These are phyloP conservation scores for Globisporangium spinosum DNA, from an alignment of 352 stramenopile species.

Conservation along the genomic window DNA sequence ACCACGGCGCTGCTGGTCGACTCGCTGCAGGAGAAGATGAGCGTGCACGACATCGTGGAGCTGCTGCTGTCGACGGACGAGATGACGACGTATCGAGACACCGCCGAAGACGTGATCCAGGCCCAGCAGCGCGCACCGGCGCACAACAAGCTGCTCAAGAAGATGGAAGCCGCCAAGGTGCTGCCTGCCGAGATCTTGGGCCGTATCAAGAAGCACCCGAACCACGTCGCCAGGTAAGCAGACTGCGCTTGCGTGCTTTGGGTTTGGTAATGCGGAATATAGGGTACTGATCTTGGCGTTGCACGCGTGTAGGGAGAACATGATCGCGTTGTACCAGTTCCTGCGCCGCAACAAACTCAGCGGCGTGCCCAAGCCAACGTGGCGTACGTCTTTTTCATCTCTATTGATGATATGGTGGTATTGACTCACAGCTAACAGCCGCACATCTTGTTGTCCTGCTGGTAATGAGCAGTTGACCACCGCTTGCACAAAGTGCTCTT, in stretches of 20 bases:
- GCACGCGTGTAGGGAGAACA: conserved; percentile 48
- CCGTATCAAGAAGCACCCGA: conserved; percentile 76
- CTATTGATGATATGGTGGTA: background rate
- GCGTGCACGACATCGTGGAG: conserved; percentile 77
- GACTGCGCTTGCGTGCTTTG: background rate
- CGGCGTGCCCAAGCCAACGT: conserved; percentile 60
- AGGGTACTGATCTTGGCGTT: background rate
- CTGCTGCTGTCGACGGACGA: conserved; percentile 71
- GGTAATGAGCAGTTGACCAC: conserved; percentile 40
- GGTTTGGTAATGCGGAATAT: background rate
- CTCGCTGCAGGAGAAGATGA: conserved; percentile 65
- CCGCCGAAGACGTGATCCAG: conserved; percentile 37
- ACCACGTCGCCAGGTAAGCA: conserved; percentile 47
- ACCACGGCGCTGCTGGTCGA: conserved; percentile 48
- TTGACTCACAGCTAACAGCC: background rate
- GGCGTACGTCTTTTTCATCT: conserved; percentile 34
- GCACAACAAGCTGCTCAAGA: conserved; percentile 79
- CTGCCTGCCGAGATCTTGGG: conserved; percentile 52
- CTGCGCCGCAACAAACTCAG: conserved; percentile 65
- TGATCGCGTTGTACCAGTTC: conserved; percentile 81
- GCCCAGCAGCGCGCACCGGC: conserved; percentile 53
- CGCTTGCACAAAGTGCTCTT: conserved; percentile 66
- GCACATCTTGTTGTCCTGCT: background rate
- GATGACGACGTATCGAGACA: conserved; percentile 45
- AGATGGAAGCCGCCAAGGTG: conserved; percentile 68